Evolutionary conservation across 2,329 filamentous ascomycete genomes (phyloP), one percentile per base, ranked within the genome.

Genomic region (Lizonia empirigonia): DNA sequence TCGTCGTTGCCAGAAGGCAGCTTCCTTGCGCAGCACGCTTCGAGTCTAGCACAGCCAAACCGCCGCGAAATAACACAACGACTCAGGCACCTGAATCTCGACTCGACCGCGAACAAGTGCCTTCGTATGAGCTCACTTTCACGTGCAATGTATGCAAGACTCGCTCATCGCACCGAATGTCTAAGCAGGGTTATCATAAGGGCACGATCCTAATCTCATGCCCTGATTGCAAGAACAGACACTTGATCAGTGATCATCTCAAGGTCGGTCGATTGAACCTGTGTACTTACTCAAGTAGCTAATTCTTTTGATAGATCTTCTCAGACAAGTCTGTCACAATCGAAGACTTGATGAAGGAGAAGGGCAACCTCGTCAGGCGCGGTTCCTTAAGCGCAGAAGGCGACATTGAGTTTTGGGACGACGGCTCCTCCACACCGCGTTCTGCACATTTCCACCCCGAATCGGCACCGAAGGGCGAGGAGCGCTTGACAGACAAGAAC

Each of bases 171-270:
- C 95, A 99, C 76, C 83, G 83, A 41, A 80, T 99, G 64, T 91
- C 90, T 23, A 97, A 97, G 74, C 94, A 97, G 70, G 94, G 91
- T 24, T 99, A 99, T 71, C 92, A 97, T 74, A 81, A 87, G 57
- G 94, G 94, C 27, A 93, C 91, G 1, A 88, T 94, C 4, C 79
- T 99, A 50, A 92, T 97, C 59, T 87, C 88, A 26, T 99, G 94
- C 70, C 93, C 94, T 0, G 78, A 80, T 3, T 99, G 94, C 75
- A 86, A 87, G 66, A 92, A 90, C 69, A 83, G 91, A 19, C 94
- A 99, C 77, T 77, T 99, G 60, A 97, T 99, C 65, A 88, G 86
- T 67, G 94, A 99, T 73, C 89, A 99, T 73, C 76, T 99, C 41
- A 85, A 84, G 62, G 83, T 86, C 42, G 6, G 44, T 45, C 12